Evolutionary conservation across 2,329 filamentous ascomycete species (phyloP), one percentile per base, ranked within the genome.

Genomic region (Aspergillus arachidicola): DNA sequence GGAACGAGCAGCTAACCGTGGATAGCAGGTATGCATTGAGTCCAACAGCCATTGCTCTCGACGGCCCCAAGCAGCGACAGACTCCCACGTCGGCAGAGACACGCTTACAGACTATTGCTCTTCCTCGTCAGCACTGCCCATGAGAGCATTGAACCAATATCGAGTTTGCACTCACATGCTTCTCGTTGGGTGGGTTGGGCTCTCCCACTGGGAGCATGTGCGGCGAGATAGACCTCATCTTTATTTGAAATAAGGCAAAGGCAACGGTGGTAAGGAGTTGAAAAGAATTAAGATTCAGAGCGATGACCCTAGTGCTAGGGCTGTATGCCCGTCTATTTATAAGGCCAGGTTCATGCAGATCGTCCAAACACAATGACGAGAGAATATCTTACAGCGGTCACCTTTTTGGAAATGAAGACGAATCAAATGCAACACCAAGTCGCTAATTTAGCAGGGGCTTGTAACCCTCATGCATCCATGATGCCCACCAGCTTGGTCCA

Each of bases 31-130:
- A 21, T 60, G 61, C 46, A 63, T 38, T 26, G 26, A 43, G 51
- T 53, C 59, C 36, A 60, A 26, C 34, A 60, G 32, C 58, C 51
- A 60, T 45, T 63, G 45, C 46, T 56, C 61, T 21, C 45, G 50
- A 9, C 53, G 38, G 45, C 51, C 55, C 54, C 51, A 56, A 16
- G 38, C 51, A 43, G 38, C 53, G 12, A 63, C 58, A 19, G 28
- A 26, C 19, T 60, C 58, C 61, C 61, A 63, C 30, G 58, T 63
- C 26, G 61, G 61, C 51, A 63, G 36, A 11, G 61, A 63, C 14
- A 60, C 53, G 28, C 58, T 63, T 30, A 63, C 55, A 56, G 61
- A 55, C 61, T 63, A 32, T 26, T 14, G 30, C 32, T 57, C 21
- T 26, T 12, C 16, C 28, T 26, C 11, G 14, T 55, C 23, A 55